Evolutionary conservation across 441 rosid genomes (phyloP), one percentile per base, ranked within the genome.

Genomic region (Syzygium malaccense): DNA sequence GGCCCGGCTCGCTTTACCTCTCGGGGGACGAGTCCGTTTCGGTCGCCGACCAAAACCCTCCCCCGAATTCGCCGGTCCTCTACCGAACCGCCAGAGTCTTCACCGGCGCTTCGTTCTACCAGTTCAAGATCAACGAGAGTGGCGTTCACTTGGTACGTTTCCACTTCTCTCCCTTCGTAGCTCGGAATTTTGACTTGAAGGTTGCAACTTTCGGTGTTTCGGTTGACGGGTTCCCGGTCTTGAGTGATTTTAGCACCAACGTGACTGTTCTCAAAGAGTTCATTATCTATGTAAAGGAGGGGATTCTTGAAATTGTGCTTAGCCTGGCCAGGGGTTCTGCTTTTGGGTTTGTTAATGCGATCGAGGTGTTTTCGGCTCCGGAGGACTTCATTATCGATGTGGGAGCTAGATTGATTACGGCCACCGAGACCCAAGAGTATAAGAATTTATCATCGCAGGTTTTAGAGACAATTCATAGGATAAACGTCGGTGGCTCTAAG

Each of bases 341-440:
- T 37, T 95, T 94, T 89, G 99, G 93, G 41, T 97, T 94, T 89
- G 93, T 96, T 86, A 96, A 87, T 88, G 98, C 95, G 48, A 91
- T 97, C 79, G 99, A 97, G 90, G 95, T 96, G 41, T 93, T 96
- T 91, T 94, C 98, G 2, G 97, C 94, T 85, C 99, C 99, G 5
- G 88, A 62, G 12, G 94, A 96, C 86, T 92, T 92, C 79, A 91
- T 97, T 53, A 83, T 96, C 3, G 98, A 97, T 86, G 91, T 91
- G 45, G 99, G 99, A 56, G 94, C 94, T 60, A 94, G 92, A 92
- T 55, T 91, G 88, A 90, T 97, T 56, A 87, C 86, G 49, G 90
- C 89, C 26, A 20, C 91, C 88, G 93, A 94, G 54, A 91, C 92
- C 90, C 90, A 91, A 88, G 95, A 91, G 87, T 95, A 90, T 88